Conservation (phyloP, 345 rosid species). For the Cardamine resedifolia region DNA sequence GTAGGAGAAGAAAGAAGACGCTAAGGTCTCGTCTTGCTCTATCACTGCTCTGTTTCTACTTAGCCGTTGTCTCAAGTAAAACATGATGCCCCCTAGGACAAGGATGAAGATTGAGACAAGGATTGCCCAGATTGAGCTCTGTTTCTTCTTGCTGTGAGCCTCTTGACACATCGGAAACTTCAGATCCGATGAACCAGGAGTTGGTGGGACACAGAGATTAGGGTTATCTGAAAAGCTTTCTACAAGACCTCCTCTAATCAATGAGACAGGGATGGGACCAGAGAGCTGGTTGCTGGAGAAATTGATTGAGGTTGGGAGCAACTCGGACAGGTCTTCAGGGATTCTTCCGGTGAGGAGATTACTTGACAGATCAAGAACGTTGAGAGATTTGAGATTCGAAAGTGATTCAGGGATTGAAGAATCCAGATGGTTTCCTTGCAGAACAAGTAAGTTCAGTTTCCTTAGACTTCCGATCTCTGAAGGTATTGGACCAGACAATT, state of each 20-base stretch:
- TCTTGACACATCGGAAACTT: constrained; percentile 62
- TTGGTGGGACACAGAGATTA: constrained; percentile 67
- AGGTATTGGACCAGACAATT: constrained; percentile 75
- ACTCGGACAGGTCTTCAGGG: constrained; percentile 60
- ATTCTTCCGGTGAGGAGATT: constrained; percentile 70
- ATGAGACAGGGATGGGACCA: constrained; percentile 76
- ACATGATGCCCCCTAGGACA: constrained; percentile 51
- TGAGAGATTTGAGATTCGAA: constrained; percentile 66
- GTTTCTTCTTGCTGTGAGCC: constrained; percentile 46
- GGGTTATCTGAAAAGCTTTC: constrained; percentile 90
- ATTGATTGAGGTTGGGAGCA: constrained; percentile 76
- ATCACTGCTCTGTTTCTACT: constrained; percentile 47
- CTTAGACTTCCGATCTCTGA: constrained; percentile 64
- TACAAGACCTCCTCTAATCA: constrained; percentile 63
- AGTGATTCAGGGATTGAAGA: constrained; percentile 72
- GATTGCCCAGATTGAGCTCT: constrained; percentile 62
- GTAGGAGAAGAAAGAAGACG: constrained; percentile 67
- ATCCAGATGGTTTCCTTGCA: constrained; percentile 65
- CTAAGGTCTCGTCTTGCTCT: constrained; percentile 58
- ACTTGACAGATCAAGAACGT: constrained; percentile 83
- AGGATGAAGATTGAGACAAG: constrained; percentile 54
- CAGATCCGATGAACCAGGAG: constrained; percentile 45
- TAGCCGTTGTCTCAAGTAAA: constrained; percentile 56
- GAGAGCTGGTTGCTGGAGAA: constrained; percentile 78
- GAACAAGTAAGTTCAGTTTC: constrained; percentile 66